Evolutionary conservation across 2,329 filamentous ascomycete genomes (phyloP).

Genomic region (Colletotrichum cereale): DNA sequence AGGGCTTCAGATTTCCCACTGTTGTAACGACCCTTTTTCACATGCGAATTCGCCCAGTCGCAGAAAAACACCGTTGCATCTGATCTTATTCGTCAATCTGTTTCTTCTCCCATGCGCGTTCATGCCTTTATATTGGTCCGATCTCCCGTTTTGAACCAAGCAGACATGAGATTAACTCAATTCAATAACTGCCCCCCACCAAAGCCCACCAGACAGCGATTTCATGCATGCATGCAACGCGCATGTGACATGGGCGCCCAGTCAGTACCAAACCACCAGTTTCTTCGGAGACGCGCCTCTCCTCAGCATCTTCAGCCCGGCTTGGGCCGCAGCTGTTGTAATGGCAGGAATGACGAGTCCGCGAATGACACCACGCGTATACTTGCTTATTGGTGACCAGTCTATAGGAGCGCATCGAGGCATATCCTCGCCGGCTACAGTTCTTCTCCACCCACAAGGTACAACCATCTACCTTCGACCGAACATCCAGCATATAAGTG

Average conservation of each 20-base stretch:
- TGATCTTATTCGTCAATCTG: neutral
- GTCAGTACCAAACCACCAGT: neutral
- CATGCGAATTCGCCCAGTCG: neutral
- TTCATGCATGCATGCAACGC: neutral
- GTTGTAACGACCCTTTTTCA: neutral
- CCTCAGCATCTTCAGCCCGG: slow-evolving; percentile 11
- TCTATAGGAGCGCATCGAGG: too few relatives aligned
- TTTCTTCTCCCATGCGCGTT: neutral
- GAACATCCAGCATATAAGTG: too few relatives aligned
- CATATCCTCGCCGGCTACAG: too few relatives aligned
- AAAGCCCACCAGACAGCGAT: neutral
- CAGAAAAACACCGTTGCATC: neutral
- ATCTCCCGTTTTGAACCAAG: neutral
- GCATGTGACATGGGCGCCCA: neutral
- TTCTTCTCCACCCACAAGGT: too few relatives aligned
- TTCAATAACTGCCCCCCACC: neutral
- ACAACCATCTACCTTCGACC: too few relatives aligned
- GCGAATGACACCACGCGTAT: too few relatives aligned
- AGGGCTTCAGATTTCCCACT: neutral
- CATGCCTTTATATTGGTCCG: slow-evolving; percentile 3
- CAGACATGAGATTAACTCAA: slow-evolving; percentile 20
- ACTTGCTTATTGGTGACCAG: too few relatives aligned
- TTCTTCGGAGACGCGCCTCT: slow-evolving; percentile 13
- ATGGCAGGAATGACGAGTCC: too few relatives aligned
- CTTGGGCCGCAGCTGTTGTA: slow-evolving; percentile 1